These are phyloP conservation scores for Beauveria australis DNA, from an alignment of 2,329 filamentous ascomycete species.

Conservation along the genomic window DNA sequence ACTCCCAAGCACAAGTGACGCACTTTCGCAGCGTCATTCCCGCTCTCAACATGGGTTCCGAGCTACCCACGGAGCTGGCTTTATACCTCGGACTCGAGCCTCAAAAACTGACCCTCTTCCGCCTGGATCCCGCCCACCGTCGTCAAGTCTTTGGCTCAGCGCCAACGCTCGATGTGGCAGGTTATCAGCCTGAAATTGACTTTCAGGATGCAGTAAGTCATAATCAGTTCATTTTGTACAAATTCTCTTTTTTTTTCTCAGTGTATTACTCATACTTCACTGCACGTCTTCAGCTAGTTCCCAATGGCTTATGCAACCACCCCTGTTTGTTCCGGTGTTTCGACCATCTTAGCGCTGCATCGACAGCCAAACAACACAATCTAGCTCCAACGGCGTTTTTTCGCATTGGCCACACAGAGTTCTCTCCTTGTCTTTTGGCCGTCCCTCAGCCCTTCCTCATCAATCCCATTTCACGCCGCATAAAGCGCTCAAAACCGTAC, in stretches of 20 bases:
- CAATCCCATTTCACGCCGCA: not conserved
- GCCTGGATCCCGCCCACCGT: constrained; percentile 49
- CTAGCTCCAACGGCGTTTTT: not conserved
- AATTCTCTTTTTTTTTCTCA: not conserved
- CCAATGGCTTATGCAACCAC: not conserved
- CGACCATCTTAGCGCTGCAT: not conserved
- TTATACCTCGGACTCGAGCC: constrained; percentile 55
- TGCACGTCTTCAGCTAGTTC: not conserved
- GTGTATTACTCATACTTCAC: not conserved
- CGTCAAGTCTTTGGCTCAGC: constrained; percentile 54
- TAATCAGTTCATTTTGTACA: not conserved
- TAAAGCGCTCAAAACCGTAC: not conserved
- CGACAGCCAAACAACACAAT: not conserved
- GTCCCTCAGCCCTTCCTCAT: too few species aligned
- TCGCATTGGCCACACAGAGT: not conserved
- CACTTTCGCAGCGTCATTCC: constrained; percentile 54
- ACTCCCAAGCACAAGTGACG: constrained; percentile 50
- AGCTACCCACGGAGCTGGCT: constrained; percentile 54
- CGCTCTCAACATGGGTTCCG: constrained; percentile 49
- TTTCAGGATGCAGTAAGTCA: constrained; percentile 61
- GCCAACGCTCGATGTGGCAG: constrained; percentile 47
- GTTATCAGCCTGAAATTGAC: constrained; percentile 56
- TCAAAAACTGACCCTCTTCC: constrained; percentile 59
- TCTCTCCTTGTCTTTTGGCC: too few species aligned
- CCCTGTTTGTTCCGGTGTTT: not conserved